phyloP scores from a whole-genome alignment of 192 early-diverging fungal genomes.

The Umbelopsis vinacea region DNA sequence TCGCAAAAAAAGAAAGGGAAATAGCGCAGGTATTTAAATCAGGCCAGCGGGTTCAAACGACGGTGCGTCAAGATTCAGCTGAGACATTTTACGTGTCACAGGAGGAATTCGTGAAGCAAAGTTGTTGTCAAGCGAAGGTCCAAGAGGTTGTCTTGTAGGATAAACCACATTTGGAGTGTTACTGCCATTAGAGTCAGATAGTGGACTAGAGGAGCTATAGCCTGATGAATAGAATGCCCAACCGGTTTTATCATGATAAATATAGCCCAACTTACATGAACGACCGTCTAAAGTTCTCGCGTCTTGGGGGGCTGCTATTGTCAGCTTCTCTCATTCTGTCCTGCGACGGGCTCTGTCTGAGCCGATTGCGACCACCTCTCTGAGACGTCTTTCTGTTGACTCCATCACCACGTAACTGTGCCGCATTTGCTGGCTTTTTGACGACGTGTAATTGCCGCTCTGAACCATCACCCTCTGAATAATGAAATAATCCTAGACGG shows the following conservation, averaged over 20 bases:
- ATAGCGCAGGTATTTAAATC: neutral
- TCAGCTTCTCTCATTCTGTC: conserved; percentile 30
- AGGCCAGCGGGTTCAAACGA: conserved; percentile 24
- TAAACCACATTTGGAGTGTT: conserved; percentile 61
- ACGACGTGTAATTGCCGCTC: conserved; percentile 52
- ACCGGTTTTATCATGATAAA: neutral
- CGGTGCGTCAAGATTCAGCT: conserved; percentile 26
- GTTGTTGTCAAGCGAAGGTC: conserved; percentile 73
- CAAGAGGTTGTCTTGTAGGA: conserved; percentile 74
- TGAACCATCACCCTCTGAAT: conserved; percentile 53
- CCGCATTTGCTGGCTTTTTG: conserved; percentile 35
- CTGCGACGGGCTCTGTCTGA: conserved; percentile 25
- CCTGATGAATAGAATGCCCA: too few relatives aligned
- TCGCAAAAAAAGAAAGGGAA: conserved; percentile 15
- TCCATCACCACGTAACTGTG: conserved; percentile 25
- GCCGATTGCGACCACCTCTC: conserved; percentile 40
- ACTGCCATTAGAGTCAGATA: conserved; percentile 54
- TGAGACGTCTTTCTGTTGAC: conserved; percentile 28
- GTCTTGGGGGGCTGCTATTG: conserved; percentile 29
- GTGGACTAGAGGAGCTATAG: conserved; percentile 34
- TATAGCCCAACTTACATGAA: conserved; percentile 37
- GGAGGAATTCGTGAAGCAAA: conserved; percentile 61
- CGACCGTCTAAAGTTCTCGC: conserved; percentile 38
- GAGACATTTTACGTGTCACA: conserved; percentile 21
- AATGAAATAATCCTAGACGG: conserved; percentile 61